These are phyloP conservation scores for Penicillium janthinellum DNA, from an alignment of 2,329 filamentous ascomycete species.

Conservation along the genomic window DNA sequence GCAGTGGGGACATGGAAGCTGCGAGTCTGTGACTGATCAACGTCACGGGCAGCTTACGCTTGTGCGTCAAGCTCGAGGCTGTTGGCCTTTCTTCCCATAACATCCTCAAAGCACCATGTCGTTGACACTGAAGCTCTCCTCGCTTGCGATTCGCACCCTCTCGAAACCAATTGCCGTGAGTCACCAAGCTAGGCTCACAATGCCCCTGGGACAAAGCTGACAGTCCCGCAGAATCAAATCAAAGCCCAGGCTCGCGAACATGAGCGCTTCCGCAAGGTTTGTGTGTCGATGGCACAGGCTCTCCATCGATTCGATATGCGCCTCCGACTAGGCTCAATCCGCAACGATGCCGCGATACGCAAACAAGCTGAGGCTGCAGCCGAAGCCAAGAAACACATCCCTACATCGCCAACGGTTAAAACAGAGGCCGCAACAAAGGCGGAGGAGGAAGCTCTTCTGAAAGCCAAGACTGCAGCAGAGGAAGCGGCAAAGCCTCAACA, in stretches of 20 bases:
- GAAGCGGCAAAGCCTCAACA: constrained; percentile 52
- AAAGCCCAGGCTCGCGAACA: constrained; percentile 70
- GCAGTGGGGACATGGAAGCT: background rate
- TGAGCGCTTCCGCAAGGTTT: constrained; percentile 64
- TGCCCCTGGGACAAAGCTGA: constrained; percentile 24
- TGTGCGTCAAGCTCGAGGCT: constrained; percentile 19
- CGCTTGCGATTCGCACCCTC: constrained; percentile 64
- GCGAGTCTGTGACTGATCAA: constrained; percentile 5
- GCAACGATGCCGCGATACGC: constrained; percentile 58
- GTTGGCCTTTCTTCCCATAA: background rate
- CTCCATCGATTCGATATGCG: constrained; percentile 70
- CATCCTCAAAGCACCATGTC: constrained; percentile 56
- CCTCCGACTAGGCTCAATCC: constrained; percentile 65
- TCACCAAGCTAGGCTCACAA: background rate
- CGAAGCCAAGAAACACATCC: constrained; percentile 56
- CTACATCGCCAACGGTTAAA: constrained; percentile 60
- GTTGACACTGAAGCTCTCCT: constrained; percentile 66
- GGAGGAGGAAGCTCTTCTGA: constrained; percentile 53
- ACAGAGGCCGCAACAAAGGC: constrained; percentile 62
- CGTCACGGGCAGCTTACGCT: constrained; percentile 9
- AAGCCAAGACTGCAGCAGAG: constrained; percentile 44
- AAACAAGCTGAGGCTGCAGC: constrained; percentile 54
- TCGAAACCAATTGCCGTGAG: constrained; percentile 68
- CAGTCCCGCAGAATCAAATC: constrained; percentile 60
- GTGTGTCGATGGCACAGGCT: constrained; percentile 63